These are phyloP conservation scores for Magnolia changhungtana DNA, from an alignment of 164 flowering plant genomes.

Conservation along the genomic window DNA sequence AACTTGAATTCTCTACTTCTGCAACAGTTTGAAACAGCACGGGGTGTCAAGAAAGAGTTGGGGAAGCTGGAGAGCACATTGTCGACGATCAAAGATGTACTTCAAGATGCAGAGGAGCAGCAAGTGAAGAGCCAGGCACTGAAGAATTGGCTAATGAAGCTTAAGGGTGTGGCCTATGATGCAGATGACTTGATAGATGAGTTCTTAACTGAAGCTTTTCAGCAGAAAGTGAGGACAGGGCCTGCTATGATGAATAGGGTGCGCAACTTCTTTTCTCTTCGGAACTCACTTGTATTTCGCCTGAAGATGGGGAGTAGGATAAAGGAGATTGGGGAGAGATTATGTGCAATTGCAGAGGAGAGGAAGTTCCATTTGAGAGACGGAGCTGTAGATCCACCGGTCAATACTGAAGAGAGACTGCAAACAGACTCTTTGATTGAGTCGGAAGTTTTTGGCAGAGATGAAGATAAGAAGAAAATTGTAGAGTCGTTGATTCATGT, in stretches of 20 bases:
- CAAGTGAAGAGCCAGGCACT: not conserved
- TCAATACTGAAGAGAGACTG: not conserved
- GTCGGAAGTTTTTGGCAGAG: conserved; percentile 2
- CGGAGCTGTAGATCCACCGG: not conserved
- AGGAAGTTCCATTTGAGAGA: not conserved
- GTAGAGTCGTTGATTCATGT: not conserved
- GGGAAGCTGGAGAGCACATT: not conserved
- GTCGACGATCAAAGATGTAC: not conserved
- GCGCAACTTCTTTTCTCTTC: not conserved
- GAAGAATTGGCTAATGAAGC: not conserved
- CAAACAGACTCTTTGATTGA: not conserved
- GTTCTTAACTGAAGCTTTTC: not conserved
- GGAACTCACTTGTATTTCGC: not conserved
- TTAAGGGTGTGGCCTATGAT: not conserved
- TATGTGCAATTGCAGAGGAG: not conserved
- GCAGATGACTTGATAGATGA: not conserved
- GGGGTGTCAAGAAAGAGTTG: not conserved
- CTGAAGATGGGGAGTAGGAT: not conserved
- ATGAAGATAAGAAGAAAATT: not conserved
- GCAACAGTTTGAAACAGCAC: not conserved
- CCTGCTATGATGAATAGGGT: not conserved
- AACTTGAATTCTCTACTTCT: not conserved
- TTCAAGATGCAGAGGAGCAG: not conserved
- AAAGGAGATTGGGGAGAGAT: not conserved
- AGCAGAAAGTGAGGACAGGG: too few species aligned